A percentile compares a stretch with the other conserved stretches of the same genome.
Evolutionary conservation across 352 stramenopile species (phyloP).

Genomic region (Phytophthora megakarya): DNA sequence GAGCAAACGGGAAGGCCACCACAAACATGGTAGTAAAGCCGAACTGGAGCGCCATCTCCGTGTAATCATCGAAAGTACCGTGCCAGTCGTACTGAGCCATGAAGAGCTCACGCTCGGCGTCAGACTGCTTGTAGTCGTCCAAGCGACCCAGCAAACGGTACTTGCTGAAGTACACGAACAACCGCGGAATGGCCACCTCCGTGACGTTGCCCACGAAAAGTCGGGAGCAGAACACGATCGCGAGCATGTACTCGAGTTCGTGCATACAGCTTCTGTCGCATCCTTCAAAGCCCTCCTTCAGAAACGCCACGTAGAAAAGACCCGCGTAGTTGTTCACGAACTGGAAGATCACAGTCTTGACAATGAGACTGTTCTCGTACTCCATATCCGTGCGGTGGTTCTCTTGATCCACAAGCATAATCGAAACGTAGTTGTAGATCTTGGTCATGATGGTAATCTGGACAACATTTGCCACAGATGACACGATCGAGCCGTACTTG

Average conservation of each 20-base stretch:
- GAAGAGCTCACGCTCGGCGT: constrained; percentile 76
- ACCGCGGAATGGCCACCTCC: constrained; percentile 72
- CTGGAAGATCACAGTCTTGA: constrained; percentile 96
- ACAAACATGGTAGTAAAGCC: constrained; percentile 92
- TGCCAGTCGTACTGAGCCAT: constrained; percentile 84
- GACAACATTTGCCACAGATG: constrained; percentile 70
- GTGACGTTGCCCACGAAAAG: constrained; percentile 84
- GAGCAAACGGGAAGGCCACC: constrained; percentile 92
- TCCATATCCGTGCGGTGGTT: constrained; percentile 91
- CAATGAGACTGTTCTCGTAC: constrained; percentile 92
- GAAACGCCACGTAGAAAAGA: constrained; percentile 94
- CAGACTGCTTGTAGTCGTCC: constrained; percentile 51
- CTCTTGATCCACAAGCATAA: constrained; percentile 91
- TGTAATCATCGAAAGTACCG: constrained; percentile 93
- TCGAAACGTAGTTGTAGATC: constrained; percentile 90
- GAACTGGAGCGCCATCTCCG: constrained; percentile 92
- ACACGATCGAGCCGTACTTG: constrained; percentile 73
- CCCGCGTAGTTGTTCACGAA: constrained; percentile 96
- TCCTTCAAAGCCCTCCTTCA: constrained; percentile 83
- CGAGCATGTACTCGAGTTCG: constrained; percentile 90
- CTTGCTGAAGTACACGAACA: constrained; percentile 76
- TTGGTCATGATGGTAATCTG: constrained; percentile 92
- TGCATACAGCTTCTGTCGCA: constrained; percentile 83
- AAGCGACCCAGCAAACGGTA: constrained; percentile 66
- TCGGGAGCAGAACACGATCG: constrained; percentile 92